These are phyloP conservation scores for Neocucurbitaria cava DNA, from an alignment of 2,329 filamentous ascomycete species.

Conservation along the genomic window DNA sequence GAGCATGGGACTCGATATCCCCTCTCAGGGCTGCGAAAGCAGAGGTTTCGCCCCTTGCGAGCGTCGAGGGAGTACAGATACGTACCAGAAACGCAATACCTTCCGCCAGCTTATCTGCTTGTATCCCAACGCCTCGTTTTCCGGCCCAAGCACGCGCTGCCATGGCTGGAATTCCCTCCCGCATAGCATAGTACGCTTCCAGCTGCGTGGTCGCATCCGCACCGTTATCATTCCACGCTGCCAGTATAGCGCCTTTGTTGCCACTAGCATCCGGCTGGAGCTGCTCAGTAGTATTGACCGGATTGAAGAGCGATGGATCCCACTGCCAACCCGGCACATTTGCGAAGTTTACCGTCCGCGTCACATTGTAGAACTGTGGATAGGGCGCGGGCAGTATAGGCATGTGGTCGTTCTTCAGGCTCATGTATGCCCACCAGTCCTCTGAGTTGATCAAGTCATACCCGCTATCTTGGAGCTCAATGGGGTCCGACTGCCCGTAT, in stretches of 20 bases:
- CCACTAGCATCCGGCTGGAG: conserved; percentile 37
- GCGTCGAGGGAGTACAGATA: neutral
- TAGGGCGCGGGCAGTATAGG: conserved; percentile 57
- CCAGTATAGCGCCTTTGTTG: conserved; percentile 47
- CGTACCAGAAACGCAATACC: conserved; percentile 49
- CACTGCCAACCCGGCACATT: conserved; percentile 53
- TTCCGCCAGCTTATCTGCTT: conserved; percentile 26
- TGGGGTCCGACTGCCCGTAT: conserved; percentile 57
- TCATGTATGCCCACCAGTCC: conserved; percentile 63
- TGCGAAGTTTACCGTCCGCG: conserved; percentile 56
- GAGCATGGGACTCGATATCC: neutral
- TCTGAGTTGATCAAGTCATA: conserved; percentile 56
- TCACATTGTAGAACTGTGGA: conserved; percentile 56
- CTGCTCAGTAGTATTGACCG: conserved; percentile 52
- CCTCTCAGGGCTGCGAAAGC: neutral
- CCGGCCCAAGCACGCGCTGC: conserved; percentile 55
- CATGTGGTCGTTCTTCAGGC: conserved; percentile 60
- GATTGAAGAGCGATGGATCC: conserved; percentile 56
- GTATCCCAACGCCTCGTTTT: conserved; percentile 43
- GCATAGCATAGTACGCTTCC: conserved; percentile 58
- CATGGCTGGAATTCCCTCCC: conserved; percentile 54
- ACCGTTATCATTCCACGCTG: conserved; percentile 60
- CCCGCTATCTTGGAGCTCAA: conserved; percentile 46
- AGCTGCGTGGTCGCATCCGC: conserved; percentile 58
- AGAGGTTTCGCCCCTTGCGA: neutral